Evolutionary conservation across 768 basidiomycete species (phyloP), one percentile per base, ranked within the genome.

Genomic region (Hygrophorus pudorinus): DNA sequence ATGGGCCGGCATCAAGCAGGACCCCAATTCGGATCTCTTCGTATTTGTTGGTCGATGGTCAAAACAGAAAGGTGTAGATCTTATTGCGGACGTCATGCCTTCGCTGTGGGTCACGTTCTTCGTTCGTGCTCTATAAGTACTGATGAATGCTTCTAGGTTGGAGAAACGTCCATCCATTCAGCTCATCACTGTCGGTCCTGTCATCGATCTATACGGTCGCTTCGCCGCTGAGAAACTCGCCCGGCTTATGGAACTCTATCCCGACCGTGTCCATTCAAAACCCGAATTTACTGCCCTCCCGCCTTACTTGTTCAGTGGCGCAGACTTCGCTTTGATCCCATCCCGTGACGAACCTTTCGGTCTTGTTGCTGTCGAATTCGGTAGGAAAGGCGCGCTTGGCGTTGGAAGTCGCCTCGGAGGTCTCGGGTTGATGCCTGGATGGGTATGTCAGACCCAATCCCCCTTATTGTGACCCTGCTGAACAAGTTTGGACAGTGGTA

Each of bases 11-110:
- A 82, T 96, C 64, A 84, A 81, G 58, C 91, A 94, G 56, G 90
- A 94, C 56, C 84, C 92, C 1, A 67, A 86, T 32, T 79, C 90
- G 1, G 89, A 93, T 59, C 61, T 96, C 38, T 94, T 96, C 58
- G 92, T 96, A 50, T 94, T 96, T 63, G 92, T 96, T 51, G 92
- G 92, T 59, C 84, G 92, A 50, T 96, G 92, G 92, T 96, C 92
- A 4, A 96, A 94, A 63, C 92, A 96, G 63, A 96, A 96, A 64
- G 92, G 87, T 64, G 90, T 96, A n/a, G 92, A 96, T 65, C 68
- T 96, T 34, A 96, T 96, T 52, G 92, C 92, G 7, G 92, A 96
- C 63, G 81, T 96, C 50, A 87, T 96, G 86, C 92, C 91, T 17
- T 73, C 77, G 2, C 57, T 96, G 81, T 87, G 57, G 54, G 85